Conservation (phyloP, 2,329 filamentous ascomycete genomes). For the Emergomyces pasteurianus region DNA sequence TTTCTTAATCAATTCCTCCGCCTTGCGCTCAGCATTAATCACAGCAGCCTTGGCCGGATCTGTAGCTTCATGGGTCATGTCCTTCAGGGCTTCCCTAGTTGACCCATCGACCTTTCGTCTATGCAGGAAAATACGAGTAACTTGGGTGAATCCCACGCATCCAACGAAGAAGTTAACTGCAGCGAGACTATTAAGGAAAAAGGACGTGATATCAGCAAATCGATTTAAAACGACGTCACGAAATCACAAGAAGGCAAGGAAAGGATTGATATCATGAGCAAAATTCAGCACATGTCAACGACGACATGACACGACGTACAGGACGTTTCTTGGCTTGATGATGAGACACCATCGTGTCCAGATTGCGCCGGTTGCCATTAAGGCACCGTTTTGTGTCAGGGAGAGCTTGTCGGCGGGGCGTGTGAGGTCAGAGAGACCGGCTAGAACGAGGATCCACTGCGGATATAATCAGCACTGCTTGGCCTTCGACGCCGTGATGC, state of each 20-base stretch:
- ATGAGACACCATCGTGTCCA: constrained; percentile 99
- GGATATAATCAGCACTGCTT: constrained; percentile 1
- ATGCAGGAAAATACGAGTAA: constrained; percentile 57
- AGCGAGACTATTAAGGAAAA: constrained; percentile 52
- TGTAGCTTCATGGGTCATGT: constrained; percentile 25
- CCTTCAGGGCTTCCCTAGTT: constrained; percentile 26
- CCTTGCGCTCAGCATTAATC: constrained; percentile 16
- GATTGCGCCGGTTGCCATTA: constrained; percentile 85
- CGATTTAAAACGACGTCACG: neutral
- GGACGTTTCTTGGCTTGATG: constrained; percentile 85
- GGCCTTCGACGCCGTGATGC: neutral
- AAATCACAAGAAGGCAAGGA: neutral
- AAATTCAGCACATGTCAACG: neutral
- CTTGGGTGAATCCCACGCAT: constrained; percentile 72
- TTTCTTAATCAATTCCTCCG: constrained; percentile 26
- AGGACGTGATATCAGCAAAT: neutral
- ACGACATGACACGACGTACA: constrained; percentile 42
- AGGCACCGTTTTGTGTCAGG: constrained; percentile 77
- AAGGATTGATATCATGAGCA: neutral
- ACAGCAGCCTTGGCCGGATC: constrained; percentile 24
- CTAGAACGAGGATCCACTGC: constrained; percentile 84
- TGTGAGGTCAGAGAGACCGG: constrained; percentile 81
- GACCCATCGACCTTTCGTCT: constrained; percentile 44
- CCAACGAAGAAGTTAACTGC: constrained; percentile 98
- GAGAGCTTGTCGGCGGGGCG: constrained; percentile 89